Evolutionary conservation across 257 asterid genomes (phyloP), one percentile per base, ranked within the genome.

Genomic region (Solanum ossicruentum): DNA sequence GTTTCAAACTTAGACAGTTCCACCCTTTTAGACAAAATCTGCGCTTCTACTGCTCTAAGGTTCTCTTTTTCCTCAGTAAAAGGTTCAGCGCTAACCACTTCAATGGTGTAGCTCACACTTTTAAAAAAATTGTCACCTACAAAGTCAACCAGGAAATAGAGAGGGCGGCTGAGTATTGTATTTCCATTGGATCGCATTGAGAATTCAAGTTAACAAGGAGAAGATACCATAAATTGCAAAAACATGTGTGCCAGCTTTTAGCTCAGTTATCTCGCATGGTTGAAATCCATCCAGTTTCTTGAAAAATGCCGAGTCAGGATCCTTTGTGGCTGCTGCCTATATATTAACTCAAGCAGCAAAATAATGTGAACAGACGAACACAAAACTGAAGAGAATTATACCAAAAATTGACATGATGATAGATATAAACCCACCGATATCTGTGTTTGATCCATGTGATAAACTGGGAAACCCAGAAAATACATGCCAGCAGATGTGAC

Each of bases 121-220:
- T 89, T 97, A 90, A 94, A 97, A 90, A 97, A 97, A 89, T 97
- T 97, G 90, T 97, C 99, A 58, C 99, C 99, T 97, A 88, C 70
- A 84, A 65, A 87, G 72, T 82, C 66, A 71, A 8, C 54, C 82
- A 75, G 41, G 57, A 55, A 87, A 83, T 32, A 81, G 45, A 85
- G 54, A 61, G 55, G 8, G 75, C 85, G 67, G 80, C 36, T 87
- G 83, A 83, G 87, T 84, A 73, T 72, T 83, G 55, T 85, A 72
- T 86, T 86, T 12, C 26, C 82, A 52, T 52, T 51, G 49, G 52
- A 52, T 77, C 1, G 7, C 3, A 26, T 52, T 0, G 45, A 5
- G 3, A 9, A 8, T 15, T 77, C 26, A 52, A 10, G 10, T 13
- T 17, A 83, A 84, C 87, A 83, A 77, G 83, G 80, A 83, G 85